A percentile compares a stretch with the other conserved stretches of the same genome.
Conservation (phyloP, 129 eudicot species). For the Flaveria sonorensis region DNA sequence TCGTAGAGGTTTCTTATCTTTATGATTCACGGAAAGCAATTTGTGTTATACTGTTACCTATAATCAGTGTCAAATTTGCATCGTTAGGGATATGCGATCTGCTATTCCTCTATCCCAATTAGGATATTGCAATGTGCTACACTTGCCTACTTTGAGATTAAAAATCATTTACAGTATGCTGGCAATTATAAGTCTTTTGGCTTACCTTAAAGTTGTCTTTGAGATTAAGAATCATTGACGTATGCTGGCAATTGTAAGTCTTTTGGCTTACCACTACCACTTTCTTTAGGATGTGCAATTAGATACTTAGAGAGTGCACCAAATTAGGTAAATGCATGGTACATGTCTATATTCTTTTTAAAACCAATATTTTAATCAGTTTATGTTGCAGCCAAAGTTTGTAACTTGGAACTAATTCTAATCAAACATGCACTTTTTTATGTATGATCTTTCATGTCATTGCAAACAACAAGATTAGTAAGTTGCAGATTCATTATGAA, state of each 20-base stretch:
- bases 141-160: neutral
- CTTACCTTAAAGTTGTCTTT: too few relatives aligned
- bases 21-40: neutral
- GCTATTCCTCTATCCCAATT: neutral
- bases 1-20: neutral
- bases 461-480: slow-evolving; percentile 18
- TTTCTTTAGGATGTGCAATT: neutral
- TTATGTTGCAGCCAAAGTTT: neutral
- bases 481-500: neutral
- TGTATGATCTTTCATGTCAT: neutral
- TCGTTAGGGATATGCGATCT: neutral
- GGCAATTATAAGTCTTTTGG: neutral
- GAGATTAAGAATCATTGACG: too few relatives aligned
- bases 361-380: neutral
- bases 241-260: neutral
- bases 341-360: neutral
- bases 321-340: slow-evolving; percentile 11
- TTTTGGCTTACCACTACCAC: neutral
- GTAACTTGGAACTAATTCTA: neutral
- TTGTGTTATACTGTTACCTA: neutral
- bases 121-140: neutral
- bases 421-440: neutral
- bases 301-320: neutral
- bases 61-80: neutral
- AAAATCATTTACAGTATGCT: neutral